phyloP scores from a whole-genome alignment of 2,329 filamentous ascomycete genomes.

The Arthrocladium fulminans region DNA sequence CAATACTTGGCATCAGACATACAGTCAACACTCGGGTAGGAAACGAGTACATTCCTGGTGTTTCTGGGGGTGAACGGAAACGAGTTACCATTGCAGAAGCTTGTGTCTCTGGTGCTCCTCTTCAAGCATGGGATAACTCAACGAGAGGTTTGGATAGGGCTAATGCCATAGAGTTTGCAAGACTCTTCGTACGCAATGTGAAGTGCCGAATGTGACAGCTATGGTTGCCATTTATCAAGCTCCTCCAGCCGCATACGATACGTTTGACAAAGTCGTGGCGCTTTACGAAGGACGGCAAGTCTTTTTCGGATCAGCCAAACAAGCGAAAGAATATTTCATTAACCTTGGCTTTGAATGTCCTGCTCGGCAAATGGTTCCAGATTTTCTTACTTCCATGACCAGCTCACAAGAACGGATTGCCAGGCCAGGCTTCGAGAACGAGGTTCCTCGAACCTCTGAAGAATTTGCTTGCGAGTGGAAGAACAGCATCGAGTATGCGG shows the following conservation, averaged over 20 bases:
- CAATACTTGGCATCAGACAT: conserved; percentile 63
- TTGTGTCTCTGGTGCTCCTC: conserved; percentile 54
- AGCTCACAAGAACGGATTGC: conserved; percentile 53
- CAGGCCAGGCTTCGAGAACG: conserved; percentile 51
- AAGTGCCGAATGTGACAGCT: conserved; percentile 42
- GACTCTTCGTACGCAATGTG: conserved; percentile 42
- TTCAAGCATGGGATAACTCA: conserved; percentile 54
- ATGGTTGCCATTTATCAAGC: conserved; percentile 53
- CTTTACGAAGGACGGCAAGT: conserved; percentile 71
- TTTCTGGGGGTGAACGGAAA: conserved; percentile 65
- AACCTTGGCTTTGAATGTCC: conserved; percentile 62
- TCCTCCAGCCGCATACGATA: conserved; percentile 44
- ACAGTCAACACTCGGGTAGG: conserved; percentile 66
- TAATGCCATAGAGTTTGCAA: conserved; percentile 52
- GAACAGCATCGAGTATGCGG: conserved; percentile 40
- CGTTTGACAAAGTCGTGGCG: conserved; percentile 67
- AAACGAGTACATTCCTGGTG: conserved; percentile 63
- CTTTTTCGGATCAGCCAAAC: conserved; percentile 57
- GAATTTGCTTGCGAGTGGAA: conserved; percentile 56
- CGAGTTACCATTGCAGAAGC: conserved; percentile 46
- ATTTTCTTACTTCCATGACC: conserved; percentile 64
- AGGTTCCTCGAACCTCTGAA: conserved; percentile 58
- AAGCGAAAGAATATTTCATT: conserved; percentile 59
- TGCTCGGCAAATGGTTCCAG: conserved; percentile 58
- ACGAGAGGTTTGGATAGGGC: conserved; percentile 47